Percentiles rank a stretch among this genome's conserved stretches.
phyloP scores from a whole-genome alignment of 202 grass and related monocot genomes.

The Cymbopogon flexuosus region DNA sequence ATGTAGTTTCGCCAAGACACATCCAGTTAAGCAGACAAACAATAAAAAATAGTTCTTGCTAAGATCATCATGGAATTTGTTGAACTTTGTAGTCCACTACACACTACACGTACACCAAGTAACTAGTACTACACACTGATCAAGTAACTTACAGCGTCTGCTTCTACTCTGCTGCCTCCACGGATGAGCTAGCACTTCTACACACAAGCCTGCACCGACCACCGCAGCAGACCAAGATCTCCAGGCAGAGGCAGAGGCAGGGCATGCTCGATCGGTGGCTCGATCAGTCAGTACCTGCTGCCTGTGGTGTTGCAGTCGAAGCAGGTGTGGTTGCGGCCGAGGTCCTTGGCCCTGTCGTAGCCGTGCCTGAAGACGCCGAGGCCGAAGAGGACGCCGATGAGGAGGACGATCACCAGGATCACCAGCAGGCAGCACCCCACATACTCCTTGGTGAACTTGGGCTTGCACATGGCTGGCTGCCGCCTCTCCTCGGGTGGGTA shows the following conservation, averaged over 20 bases:
- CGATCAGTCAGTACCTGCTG: background rate
- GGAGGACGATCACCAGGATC: conserved; percentile 27
- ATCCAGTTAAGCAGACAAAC: background rate
- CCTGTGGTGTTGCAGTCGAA: conserved; percentile 33
- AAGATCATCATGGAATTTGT: background rate
- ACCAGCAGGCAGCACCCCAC: conserved; percentile 45
- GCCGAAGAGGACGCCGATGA: conserved; percentile 63
- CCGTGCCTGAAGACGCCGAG: conserved; percentile 58
- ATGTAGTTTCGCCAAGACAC: background rate
- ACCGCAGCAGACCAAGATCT: background rate
- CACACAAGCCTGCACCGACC: too few species aligned
- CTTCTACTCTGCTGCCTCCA: background rate
- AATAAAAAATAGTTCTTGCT: background rate
- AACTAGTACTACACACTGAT: background rate
- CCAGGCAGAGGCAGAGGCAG: too few species aligned
- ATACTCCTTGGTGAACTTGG: conserved; percentile 33
- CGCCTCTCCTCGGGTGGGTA: background rate
- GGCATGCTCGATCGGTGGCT: background rate
- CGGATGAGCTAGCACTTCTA: too few species aligned
- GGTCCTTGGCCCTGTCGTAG: conserved; percentile 33
- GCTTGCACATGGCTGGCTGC: conserved; percentile 13
- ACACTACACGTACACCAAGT: background rate
- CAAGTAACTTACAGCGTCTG: background rate
- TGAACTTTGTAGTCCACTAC: background rate
- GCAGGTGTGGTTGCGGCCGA: conserved; percentile 49